phyloP scores from a whole-genome alignment of 2,329 filamentous ascomycete genomes.

The Boeremia lycopersici region DNA sequence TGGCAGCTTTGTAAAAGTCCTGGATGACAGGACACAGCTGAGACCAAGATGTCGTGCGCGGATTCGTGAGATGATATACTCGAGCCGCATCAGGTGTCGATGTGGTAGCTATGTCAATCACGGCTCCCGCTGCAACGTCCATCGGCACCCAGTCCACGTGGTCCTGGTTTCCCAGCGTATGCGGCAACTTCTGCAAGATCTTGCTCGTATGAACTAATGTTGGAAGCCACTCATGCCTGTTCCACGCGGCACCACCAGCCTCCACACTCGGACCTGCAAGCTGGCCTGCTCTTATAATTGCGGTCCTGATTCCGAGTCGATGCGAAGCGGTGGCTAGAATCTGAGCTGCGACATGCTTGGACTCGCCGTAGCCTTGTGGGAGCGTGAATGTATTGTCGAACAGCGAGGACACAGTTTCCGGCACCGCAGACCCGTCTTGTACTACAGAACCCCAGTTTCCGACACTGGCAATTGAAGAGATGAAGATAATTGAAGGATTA shows the following conservation, averaged over 20 bases:
- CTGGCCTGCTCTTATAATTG: constrained; percentile 38
- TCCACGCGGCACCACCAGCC: constrained; percentile 28
- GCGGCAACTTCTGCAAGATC: constrained; percentile 24
- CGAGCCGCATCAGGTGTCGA: not conserved
- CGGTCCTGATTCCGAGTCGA: constrained; percentile 27
- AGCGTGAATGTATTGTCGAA: constrained; percentile 40
- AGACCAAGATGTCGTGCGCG: constrained; percentile 8
- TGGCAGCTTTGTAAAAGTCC: not conserved
- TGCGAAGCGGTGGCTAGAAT: constrained; percentile 41
- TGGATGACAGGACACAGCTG: constrained; percentile 7
- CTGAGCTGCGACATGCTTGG: constrained; percentile 44
- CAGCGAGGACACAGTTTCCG: constrained; percentile 24
- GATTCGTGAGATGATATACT: constrained; percentile 12
- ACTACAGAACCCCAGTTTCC: constrained; percentile 11
- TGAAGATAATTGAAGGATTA: constrained; percentile 42
- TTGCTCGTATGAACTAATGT: constrained; percentile 31
- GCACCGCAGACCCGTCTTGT: constrained; percentile 4
- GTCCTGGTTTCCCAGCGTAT: constrained; percentile 21
- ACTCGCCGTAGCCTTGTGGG: constrained; percentile 48
- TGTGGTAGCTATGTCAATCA: constrained; percentile 6
- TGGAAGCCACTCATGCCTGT: constrained; percentile 35
- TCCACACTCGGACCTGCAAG: constrained; percentile 33
- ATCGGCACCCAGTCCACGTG: constrained; percentile 36
- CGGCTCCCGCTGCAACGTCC: constrained; percentile 15
- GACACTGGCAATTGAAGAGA: constrained; percentile 48